Base-by-base conservation (phyloP, 2,329 filamentous ascomycete species). In the Penicillium sp. region DNA sequence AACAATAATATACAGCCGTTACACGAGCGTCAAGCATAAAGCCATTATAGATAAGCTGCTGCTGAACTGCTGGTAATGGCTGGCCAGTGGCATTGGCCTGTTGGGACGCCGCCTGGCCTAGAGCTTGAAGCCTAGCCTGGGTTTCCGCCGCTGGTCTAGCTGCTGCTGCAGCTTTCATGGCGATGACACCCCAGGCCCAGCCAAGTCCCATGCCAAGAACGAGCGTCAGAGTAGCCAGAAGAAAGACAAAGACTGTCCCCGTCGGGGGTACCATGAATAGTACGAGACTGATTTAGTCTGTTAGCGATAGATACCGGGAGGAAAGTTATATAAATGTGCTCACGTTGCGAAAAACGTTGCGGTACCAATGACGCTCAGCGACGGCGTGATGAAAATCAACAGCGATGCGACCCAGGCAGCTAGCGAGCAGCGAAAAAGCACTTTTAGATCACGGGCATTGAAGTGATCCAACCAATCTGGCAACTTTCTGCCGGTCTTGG, bases 131-230 rank as follows among this genome's bases (percentile, higher is more conserved):
- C 39, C 52, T 57, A 0, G 66, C 64, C 40, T 71, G 64, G 0
- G 70, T 73, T 7, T 73, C 70, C 0, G 66, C 59, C 3, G 63
- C 64, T 2, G 75, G 67, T 12, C 76, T 64, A 2, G 70, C 69
- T 1, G 75, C 73, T 8, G 70, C 51, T 2, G 75, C 77, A 2
- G 75, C 75, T 50, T 77, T 75, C 75, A 77, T 78, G 0, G 69
- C 64, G 38, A 78, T 62, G 2, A 76, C 63, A 3, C 76, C 77
- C 76, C 76, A 79, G 4, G 67, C 74, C 75, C 76, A 78, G 4
- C 70, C 75, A 0, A 77, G 56, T 28, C 67, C 72, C 59, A 78
- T 75, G 14, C 76, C 76, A 1, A 77, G 11, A 3, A 78, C 60
- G 3, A 78, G 61, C 0, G 76, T 72, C 0, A 75, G 30, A 0